Evolutionary conservation across 1,284 basidiomycete species (phyloP), one percentile per base, ranked within the genome.

Genomic region (Cryptococcus neoformans): DNA sequence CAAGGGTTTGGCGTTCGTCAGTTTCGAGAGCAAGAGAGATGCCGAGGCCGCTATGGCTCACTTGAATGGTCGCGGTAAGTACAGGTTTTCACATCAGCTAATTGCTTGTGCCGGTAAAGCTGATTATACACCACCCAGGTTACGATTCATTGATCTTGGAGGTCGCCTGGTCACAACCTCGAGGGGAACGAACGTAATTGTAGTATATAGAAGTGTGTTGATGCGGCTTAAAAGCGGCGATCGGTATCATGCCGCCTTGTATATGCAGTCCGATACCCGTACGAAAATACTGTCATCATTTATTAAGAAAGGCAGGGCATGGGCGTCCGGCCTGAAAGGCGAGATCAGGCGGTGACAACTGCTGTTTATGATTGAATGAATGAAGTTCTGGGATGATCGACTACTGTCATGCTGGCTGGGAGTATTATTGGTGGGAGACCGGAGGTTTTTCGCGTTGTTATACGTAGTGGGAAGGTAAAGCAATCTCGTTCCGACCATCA

Each of bases 31-130:
- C 40, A 82, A 84, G 68, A 81, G 83, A 21, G 81, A 84, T 50
- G 96, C 92, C 34, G 90, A 96, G 79, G 83, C 81, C 67, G 96
- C 96, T 44, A 87, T 97, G 80, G 85, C 90, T 72, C 97, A 93
- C 81, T 86, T 95, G 69, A 85, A 99, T 72, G 96, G 96, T 35
- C 84, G 86, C 72, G 92, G 92, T 73, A 49, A 57, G 70, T 67
- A 10, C 35, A 28, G 17, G 21, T 14, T 11, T 34, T 21, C 21
- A 4, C 21, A 21, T 21, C 21, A 21, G 21, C 21, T 21, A 21
- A 21, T 21, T 9, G 47, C 47, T n/a, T 35, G 6, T 35, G 47
- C n/a, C 12, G 34, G 34, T 40, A n/a, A 1, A 12, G 35, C 9
- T 12, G 42, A 17, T 52, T 14, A 54, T 41, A 36, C 9, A 48